phyloP scores from a whole-genome alignment of 176 grass and related monocot genomes.

The Microstegium vimineum region DNA sequence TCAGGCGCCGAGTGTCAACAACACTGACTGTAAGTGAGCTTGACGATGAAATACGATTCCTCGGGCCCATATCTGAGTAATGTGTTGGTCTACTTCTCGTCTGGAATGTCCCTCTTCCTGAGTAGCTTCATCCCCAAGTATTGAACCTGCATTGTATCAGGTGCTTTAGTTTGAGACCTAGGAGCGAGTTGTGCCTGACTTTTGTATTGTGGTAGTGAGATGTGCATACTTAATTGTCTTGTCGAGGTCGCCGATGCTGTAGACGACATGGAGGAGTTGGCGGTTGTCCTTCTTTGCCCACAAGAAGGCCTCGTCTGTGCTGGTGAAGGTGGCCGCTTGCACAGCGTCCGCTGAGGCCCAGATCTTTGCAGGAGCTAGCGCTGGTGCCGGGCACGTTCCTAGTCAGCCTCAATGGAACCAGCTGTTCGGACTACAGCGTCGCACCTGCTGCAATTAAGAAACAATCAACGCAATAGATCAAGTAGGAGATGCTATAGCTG shows the following conservation, averaged over 20 bases:
- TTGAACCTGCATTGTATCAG: conserved; percentile 61
- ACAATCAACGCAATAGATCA: background rate
- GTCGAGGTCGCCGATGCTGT: conserved; percentile 80
- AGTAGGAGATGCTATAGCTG: background rate
- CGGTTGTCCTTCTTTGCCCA: conserved; percentile 81
- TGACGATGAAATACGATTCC: conserved; percentile 71
- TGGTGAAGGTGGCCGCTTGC: conserved; percentile 45
- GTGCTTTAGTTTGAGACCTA: no score
- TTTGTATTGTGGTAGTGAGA: background rate
- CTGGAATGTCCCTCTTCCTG: conserved; percentile 73
- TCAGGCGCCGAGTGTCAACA: background rate
- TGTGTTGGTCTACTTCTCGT: conserved; percentile 82
- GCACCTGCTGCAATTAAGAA: background rate
- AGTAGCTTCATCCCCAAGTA: conserved; percentile 92
- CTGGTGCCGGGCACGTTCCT: background rate
- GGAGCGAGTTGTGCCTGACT: no score
- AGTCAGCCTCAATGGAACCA: conserved; percentile 1
- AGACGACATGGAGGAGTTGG: conserved; percentile 83
- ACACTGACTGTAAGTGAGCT: conserved; percentile 78
- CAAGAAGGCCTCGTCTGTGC: conserved; percentile 53
- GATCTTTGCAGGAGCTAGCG: background rate
- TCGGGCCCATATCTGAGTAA: conserved; percentile 90
- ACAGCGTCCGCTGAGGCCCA: conserved; percentile 40
- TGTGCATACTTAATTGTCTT: conserved; percentile 63
- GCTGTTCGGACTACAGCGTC: conserved; percentile 24